phyloP scores from a whole-genome alignment of 106 monocot species.

The Ottelia alismoides region DNA sequence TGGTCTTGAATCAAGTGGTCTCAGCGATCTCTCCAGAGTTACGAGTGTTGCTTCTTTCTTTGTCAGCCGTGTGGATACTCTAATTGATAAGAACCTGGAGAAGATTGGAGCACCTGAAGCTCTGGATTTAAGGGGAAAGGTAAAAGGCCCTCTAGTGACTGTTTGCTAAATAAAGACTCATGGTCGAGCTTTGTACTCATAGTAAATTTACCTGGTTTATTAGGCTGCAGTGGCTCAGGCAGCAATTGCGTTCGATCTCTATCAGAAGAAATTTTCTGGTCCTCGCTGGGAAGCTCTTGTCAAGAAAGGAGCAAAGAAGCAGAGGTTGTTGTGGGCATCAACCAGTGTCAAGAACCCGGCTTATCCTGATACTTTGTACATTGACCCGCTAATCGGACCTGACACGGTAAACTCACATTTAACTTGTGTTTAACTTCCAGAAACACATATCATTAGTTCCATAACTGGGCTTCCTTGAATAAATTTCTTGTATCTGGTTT shows the following conservation, averaged over 20 bases:
- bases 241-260: conserved; percentile 66
- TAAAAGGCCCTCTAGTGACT: no score
- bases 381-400: conserved; percentile 80
- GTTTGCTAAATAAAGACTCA: no score
- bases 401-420: conserved; percentile 86
- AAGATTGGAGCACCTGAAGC: conserved; percentile 86
- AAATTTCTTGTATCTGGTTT: no score
- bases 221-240: conserved; percentile 95
- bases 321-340: conserved; percentile 89
- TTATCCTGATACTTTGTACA: conserved; percentile 81
- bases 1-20: conserved; percentile 72
- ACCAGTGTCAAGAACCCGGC: conserved; percentile 94
- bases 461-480: no score
- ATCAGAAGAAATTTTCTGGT: conserved; percentile 95
- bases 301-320: conserved; percentile 92
- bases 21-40: conserved; percentile 69
- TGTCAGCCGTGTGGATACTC: conserved; percentile 79
- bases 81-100: conserved; percentile 84
- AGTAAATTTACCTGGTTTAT: neutral
- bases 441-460: no score
- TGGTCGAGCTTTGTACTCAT: no score
- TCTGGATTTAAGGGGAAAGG: conserved; percentile 76
- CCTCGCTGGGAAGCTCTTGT: conserved; percentile 85
- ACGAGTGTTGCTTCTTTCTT: conserved; percentile 97
- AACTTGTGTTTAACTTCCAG: no score